Evolutionary conservation across 306 rosid genomes (phyloP).

Genomic region (Malus sieversii): DNA sequence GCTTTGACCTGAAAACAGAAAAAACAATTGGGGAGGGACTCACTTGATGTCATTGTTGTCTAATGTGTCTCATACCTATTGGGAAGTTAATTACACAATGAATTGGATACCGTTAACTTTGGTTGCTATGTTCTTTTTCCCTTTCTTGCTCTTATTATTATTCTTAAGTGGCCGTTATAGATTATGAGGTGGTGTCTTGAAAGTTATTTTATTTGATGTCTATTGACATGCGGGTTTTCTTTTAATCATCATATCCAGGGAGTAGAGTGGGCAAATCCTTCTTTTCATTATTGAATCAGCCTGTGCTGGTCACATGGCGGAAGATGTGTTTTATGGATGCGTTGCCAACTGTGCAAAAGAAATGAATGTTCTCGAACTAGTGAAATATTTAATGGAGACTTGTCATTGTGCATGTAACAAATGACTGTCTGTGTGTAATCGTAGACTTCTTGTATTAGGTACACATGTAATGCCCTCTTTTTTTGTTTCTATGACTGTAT

Average conservation of each 20-base stretch:
- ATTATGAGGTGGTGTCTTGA: constrained; percentile 16
- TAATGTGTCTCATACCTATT: not conserved
- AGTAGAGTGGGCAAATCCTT: constrained; percentile 27
- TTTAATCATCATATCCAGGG: constrained; percentile 36
- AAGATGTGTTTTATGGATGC: constrained; percentile 25
- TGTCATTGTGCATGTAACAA: constrained; percentile 10
- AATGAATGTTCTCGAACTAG: not conserved
- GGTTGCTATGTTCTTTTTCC: not conserved
- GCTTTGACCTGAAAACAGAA: not conserved
- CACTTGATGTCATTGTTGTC: not conserved
- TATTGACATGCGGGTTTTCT: constrained; percentile 18
- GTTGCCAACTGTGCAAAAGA: constrained; percentile 14
- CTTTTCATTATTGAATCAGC: constrained; percentile 34
- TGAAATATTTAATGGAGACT: not conserved
- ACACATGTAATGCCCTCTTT: constrained; percentile 12
- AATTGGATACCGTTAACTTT: not conserved
- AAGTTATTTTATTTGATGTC: constrained; percentile 18
- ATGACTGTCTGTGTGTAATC: constrained; percentile 3
- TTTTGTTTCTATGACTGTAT: not conserved
- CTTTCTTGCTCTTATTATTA: not conserved
- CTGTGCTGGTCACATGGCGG: constrained; percentile 32
- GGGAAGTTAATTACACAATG: not conserved
- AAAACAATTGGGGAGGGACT: not conserved
- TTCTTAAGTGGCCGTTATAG: constrained; percentile 7
- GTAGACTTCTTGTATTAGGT: constrained; percentile 15